A percentile compares a stretch with the other conserved stretches of the same genome.
phyloP scores from a whole-genome alignment of 176 grass and related monocot genomes.

The Areca catechu region DNA sequence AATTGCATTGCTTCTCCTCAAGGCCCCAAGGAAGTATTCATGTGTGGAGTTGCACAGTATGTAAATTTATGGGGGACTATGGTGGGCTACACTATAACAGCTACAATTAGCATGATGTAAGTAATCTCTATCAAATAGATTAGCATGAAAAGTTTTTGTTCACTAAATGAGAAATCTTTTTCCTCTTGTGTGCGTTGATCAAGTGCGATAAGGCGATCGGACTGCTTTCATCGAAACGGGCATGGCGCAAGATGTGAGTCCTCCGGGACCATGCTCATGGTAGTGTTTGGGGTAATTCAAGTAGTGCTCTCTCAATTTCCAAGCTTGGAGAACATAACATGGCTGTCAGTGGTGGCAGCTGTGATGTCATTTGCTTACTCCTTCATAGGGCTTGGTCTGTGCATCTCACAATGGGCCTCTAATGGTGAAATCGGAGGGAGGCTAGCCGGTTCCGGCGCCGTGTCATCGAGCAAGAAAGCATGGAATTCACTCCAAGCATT shows the following conservation, averaged over 20 bases:
- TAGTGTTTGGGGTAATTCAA: constrained; percentile 54
- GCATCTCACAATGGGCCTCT: constrained; percentile 30
- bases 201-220: constrained; percentile 55
- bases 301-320: constrained; percentile 76
- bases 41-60: constrained; percentile 77
- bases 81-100: constrained; percentile 79
- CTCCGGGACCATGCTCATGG: constrained; percentile 44
- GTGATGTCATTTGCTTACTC: constrained; percentile 83
- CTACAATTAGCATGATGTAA: constrained; percentile 83
- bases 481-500: constrained; percentile 66
- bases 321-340: constrained; percentile 65
- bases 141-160: too few species aligned
- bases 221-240: constrained; percentile 44
- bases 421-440: constrained; percentile 26
- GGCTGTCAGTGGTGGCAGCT: constrained; percentile 64
- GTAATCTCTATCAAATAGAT: neutral
- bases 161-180: too few species aligned
- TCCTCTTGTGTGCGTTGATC: neutral
- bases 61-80: constrained; percentile 80
- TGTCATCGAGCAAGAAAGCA: constrained; percentile 35
- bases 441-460: constrained; percentile 17
- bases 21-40: constrained; percentile 69
- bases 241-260: constrained; percentile 28
- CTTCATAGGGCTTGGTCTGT: constrained; percentile 61
- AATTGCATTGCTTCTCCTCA: neutral